Base-by-base conservation (phyloP, 148 eudicot genomes). In the Vaccinium corymbosum region DNA sequence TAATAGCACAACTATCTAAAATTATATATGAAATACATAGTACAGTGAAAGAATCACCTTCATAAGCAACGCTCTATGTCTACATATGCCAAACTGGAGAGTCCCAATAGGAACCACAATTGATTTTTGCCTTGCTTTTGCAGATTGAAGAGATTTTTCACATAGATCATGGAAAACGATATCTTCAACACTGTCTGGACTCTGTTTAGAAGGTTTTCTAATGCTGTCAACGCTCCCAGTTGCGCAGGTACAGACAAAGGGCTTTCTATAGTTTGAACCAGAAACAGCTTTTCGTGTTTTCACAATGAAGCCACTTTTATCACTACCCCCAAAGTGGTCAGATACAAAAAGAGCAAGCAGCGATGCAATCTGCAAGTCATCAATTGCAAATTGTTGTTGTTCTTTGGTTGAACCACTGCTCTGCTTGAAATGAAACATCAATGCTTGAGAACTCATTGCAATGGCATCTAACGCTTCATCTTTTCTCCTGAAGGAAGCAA, bases 271-370 rank as follows among this genome's bases (percentile, higher is more conserved):
- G 87, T 93, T 94, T 59, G 97, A 90, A 85, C 99, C 95, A 77
- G 95, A 94, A 27, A 89, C 94, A 80, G 90, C 91, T 92, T 95
- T 97, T 61, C 97, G 89, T 56, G 88, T 88, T 85, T 87, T 90
- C 86, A 92, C 95, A 81, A 97, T 75, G 49, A 89, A 77, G 80
- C 83, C 84, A 85, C 88, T 91, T 91, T 89, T 93, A 85, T 97
- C 99, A 88, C 95, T 93, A 76, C 99, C 99, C 64, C 99, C 99
- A 89, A 94, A 93, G 81, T 90, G 99, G 89, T 97, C 94, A 0
- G 99, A 97, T 51, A 97, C 97, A 89, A 94, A 94, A 81, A 94
- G 95, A n/a, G 98, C 94, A 89, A 97, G 99, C 92, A 93, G 87
- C 22, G 98, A 93, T 64, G 95, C 97, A 86, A 91, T 94, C 89